phyloP scores from a whole-genome alignment of 225 moss, liverwort and hornwort genomes.

The Polytrichum formosum region DNA sequence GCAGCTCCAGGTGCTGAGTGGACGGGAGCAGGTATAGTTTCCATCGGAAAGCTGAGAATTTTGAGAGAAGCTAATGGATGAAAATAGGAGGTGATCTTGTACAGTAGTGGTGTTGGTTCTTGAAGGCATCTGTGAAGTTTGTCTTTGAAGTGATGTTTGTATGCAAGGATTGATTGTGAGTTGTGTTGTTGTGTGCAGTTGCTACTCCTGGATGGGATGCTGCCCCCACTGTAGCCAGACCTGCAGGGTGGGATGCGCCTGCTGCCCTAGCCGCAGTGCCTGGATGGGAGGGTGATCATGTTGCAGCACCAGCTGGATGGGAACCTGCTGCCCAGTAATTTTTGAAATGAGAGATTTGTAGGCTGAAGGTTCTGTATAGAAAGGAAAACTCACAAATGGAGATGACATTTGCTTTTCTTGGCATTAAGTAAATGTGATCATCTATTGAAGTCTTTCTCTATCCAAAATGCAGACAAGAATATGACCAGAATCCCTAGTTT shows the following conservation, averaged over 20 bases:
- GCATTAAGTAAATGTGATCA: too few species aligned
- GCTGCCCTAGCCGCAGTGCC: neutral
- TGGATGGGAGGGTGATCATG: neutral
- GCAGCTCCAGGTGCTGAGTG: slow-evolving; percentile 16
- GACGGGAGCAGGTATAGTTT: neutral
- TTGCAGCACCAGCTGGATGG: neutral
- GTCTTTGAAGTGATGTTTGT: too few species aligned
- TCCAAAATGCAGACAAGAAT: too few species aligned
- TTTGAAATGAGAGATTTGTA: neutral
- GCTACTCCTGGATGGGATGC: neutral
- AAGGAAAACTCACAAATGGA: too few species aligned
- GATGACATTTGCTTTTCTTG: too few species aligned
- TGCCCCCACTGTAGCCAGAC: neutral
- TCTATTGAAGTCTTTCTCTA: too few species aligned
- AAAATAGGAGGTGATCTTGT: too few species aligned
- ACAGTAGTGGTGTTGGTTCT: rapidly evolving
- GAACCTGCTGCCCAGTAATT: slow-evolving; percentile 6
- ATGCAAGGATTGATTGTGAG: too few species aligned
- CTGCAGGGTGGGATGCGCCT: neutral
- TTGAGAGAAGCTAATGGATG: too few species aligned
- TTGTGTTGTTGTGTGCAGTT: neutral
- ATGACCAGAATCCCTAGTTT: too few species aligned
- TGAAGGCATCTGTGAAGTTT: too few species aligned
- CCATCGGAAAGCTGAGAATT: too few species aligned
- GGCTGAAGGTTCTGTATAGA: neutral